A percentile compares a stretch with the other conserved stretches of the same genome.
phyloP scores from a whole-genome alignment of 345 rosid genomes.

The Syzygium jambos region DNA sequence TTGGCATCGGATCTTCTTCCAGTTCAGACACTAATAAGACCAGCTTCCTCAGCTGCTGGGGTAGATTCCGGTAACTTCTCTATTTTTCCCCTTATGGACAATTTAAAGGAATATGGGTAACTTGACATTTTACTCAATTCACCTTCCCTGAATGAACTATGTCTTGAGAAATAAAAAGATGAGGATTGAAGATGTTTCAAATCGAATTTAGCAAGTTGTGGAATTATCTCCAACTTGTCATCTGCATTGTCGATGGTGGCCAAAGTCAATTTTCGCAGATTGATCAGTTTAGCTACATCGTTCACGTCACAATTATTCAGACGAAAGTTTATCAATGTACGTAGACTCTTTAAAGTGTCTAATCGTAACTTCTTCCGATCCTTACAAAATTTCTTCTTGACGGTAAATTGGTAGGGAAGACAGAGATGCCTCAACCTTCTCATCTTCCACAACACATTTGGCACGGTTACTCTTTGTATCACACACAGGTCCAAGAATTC shows the following conservation, averaged over 20 bases:
- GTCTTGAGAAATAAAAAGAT: too few species aligned
- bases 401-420: conserved; percentile 9
- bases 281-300: neutral
- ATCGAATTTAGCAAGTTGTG: conserved; percentile 2
- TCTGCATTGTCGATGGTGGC: neutral
- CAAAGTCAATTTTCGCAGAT: conserved; percentile 2
- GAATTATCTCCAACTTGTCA: neutral
- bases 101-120: conserved; percentile 10
- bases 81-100: conserved; percentile 5
- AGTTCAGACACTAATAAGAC: conserved; percentile 9
- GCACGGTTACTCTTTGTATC: conserved; percentile 1
- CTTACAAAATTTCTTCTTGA: neutral
- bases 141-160: too few species aligned
- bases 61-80: conserved; percentile 22
- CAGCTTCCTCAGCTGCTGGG: conserved; percentile 22
- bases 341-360: conserved; percentile 2
- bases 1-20: conserved; percentile 31
- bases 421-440: conserved; percentile 9
- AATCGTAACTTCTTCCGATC: neutral
- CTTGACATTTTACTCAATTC: too few species aligned
- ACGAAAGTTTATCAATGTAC: conserved; percentile 11
- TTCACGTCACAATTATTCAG: neutral
- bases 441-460: conserved; percentile 17
- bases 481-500: conserved; percentile 15
- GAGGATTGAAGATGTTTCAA: neutral